These are phyloP conservation scores for Myriosclerotinia scirpicola DNA, from an alignment of 2,329 filamentous ascomycete genomes.

Conservation along the genomic window DNA sequence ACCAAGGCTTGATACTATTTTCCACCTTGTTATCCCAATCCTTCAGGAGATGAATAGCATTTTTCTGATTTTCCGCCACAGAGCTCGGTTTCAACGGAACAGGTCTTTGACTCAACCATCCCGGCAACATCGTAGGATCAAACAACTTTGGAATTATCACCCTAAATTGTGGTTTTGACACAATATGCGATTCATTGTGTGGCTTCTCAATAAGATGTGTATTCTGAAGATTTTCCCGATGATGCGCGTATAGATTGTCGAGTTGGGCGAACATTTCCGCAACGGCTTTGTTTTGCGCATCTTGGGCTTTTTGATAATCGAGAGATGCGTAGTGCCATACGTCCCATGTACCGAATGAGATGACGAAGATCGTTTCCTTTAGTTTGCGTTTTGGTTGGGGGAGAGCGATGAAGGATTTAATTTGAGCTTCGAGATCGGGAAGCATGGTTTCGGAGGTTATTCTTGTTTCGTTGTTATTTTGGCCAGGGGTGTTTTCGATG, in stretches of 20 bases:
- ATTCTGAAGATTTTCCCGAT: conserved; percentile 18
- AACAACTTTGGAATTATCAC: conserved; percentile 53
- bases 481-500: not conserved
- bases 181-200: not conserved
- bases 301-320: conserved; percentile 27
- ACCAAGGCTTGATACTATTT: conserved; percentile 48
- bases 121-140: conserved; percentile 55
- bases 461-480: conserved; percentile 4
- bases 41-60: conserved; percentile 51
- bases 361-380: conserved; percentile 35
- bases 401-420: conserved; percentile 35
- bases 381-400: conserved; percentile 26
- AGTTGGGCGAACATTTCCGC: conserved; percentile 37
- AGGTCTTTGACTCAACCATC: conserved; percentile 49
- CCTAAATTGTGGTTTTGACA: conserved; percentile 44
- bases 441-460: conserved; percentile 24
- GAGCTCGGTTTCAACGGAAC: conserved; percentile 48
- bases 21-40: conserved; percentile 52
- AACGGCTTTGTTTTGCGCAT: conserved; percentile 29
- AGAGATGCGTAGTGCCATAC: conserved; percentile 37
- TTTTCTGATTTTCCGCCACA: conserved; percentile 54
- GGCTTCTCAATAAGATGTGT: not conserved
- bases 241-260: conserved; percentile 35
- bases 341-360: conserved; percentile 41
- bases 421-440: conserved; percentile 37